Percentiles rank a stretch among this genome's conserved stretches.
These are phyloP conservation scores for Passiflora organensis DNA, from an alignment of 345 rosid species.

Conservation along the genomic window DNA sequence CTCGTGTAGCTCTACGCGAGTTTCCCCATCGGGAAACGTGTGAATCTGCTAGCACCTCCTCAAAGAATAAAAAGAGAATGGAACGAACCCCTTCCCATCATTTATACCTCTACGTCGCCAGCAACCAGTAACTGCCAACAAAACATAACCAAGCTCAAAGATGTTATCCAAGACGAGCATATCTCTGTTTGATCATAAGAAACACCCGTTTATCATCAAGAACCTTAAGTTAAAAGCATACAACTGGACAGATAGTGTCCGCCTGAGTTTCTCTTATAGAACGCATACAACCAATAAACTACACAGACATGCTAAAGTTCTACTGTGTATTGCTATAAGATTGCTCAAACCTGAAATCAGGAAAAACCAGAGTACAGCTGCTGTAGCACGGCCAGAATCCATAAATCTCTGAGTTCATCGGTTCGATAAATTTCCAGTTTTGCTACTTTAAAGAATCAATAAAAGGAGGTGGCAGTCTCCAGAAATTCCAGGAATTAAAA, in stretches of 20 bases:
- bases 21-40: neutral
- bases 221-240: no score
- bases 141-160: neutral
- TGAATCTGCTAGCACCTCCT: neutral
- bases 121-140: conserved; percentile 7
- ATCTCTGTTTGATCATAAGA: neutral
- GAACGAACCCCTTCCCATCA: neutral
- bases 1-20: neutral
- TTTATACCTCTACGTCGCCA: neutral
- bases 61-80: neutral
- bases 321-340: neutral
- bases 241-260: no score
- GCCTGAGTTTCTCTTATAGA: no score
- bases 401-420: neutral
- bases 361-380: conserved; percentile 4
- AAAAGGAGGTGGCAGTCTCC: conserved; percentile 71
- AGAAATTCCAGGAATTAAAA: conserved; percentile 85
- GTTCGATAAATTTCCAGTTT: neutral
- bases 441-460: conserved; percentile 28
- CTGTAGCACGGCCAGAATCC: neutral
- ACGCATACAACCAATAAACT: neutral
- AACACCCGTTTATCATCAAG: neutral
- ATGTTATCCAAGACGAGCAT: neutral
- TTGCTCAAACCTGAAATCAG: neutral
- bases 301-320: neutral